Evolutionary conservation across 768 basidiomycete species (phyloP), one percentile per base, ranked within the genome.

Genomic region (Collybiopsis luxurians): DNA sequence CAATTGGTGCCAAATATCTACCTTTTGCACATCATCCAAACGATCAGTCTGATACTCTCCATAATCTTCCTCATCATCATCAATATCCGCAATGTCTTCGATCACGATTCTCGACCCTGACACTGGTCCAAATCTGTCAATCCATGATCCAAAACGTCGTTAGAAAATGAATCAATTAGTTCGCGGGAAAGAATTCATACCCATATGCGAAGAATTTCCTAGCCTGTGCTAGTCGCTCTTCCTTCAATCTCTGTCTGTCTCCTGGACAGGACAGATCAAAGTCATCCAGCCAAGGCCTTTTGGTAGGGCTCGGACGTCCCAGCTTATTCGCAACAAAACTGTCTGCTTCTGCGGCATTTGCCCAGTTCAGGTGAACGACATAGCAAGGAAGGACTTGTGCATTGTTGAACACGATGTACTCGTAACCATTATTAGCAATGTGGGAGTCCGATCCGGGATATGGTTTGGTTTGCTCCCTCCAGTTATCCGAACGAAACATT

Each of bases 41-140:
- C 56, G 47, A 36, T 52, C 48, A 17, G 27, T 23, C 23, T 57
- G 56, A 52, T 52, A 57, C 19, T 57, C 56, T 12, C 56, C 56
- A 52, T 57, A 57, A 19, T 57, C 56, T 51, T 57, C 56, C 34
- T 57, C 56, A 30, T 57, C 56, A 31, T 57, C 56, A 19, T 57
- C 56, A 34, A 57, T 44, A 47, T 57, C 56, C 21, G 38, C 49
- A 45, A 52, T 57, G 36, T 57, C 49, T 38, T 57, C 56, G 21
- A 57, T 34, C 1, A 57, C 49, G 28, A 57, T 52, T 12, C 26
- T 52, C 19, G n/a, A 27, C 12, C 56, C 56, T 4, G 56, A 44
- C 12, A 57, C 40, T 15, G 56, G 56, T 19, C 49, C 56, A 51
- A 52, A 57, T 10, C 31, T 34, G 31, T 34, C 6, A 34, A 34